phyloP scores from a whole-genome alignment of 2,329 filamentous ascomycete genomes.

The Colletotrichum sp. region DNA sequence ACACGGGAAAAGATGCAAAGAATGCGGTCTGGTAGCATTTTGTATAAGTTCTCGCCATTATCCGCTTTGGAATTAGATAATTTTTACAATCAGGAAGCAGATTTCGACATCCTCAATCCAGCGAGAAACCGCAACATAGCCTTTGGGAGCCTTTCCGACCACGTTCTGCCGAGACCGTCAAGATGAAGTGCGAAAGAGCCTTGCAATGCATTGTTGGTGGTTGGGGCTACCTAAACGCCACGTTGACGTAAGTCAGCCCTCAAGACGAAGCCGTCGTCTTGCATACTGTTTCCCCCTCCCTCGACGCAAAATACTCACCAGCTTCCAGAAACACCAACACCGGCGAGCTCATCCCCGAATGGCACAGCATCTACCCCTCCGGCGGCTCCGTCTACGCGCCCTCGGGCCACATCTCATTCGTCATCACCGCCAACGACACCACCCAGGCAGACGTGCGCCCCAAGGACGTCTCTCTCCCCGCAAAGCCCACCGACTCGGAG shows the following conservation, averaged over 20 bases:
- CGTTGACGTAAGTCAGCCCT: background rate
- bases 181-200: slow-evolving; percentile 2
- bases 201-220: background rate
- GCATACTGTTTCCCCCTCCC: rapidly evolving
- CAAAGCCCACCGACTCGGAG: background rate
- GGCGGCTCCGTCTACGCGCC: background rate
- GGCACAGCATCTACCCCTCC: slow-evolving; percentile 9
- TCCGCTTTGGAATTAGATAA: rapidly evolving
- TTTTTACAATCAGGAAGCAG: rapidly evolving
- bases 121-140: background rate
- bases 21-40: rapidly evolving
- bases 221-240: slow-evolving; percentile 9
- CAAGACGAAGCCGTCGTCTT: background rate
- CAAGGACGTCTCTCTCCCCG: background rate
- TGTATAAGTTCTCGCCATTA: rapidly evolving
- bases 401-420: background rate
- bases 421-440: slow-evolving; percentile 8
- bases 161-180: background rate
- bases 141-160: background rate
- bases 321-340: background rate
- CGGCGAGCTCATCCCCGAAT: background rate
- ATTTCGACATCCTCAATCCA: background rate
- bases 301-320: background rate
- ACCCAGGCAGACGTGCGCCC: slow-evolving; percentile 2
- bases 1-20: rapidly evolving